Evolutionary conservation across 176 grass and related monocot species (phyloP).

Genomic region (Triticum dicoccoides): DNA sequence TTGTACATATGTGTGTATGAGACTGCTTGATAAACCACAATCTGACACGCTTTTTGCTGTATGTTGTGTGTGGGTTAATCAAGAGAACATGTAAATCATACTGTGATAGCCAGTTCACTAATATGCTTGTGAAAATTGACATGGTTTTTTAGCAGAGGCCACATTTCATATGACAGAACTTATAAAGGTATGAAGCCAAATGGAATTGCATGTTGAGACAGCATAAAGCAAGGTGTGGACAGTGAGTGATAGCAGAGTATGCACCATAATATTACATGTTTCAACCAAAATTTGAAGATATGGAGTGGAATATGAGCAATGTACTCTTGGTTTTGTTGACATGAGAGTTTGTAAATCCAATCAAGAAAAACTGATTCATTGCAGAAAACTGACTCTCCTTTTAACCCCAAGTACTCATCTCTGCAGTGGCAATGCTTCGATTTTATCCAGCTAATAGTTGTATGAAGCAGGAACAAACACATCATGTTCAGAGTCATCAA

Average conservation of each 20-base stretch:
- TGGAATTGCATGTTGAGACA: neutral
- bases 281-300: neutral
- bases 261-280: no score
- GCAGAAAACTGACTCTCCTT: neutral
- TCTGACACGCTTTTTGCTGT: neutral
- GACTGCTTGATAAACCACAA: neutral
- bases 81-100: no score
- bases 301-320: neutral
- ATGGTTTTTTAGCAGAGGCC: neutral
- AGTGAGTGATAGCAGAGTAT: neutral
- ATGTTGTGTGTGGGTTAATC: neutral
- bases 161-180: neutral
- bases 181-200: neutral
- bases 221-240: neutral
- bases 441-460: neutral
- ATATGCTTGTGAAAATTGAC: neutral
- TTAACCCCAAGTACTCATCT: no score
- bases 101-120: neutral
- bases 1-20: constrained; percentile 24
- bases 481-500: neutral
- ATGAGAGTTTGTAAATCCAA: neutral
- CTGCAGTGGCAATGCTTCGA: no score
- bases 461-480: neutral
- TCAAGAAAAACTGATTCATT: neutral
- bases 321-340: neutral